Percentiles rank a stretch among this genome's conserved stretches.
These are phyloP conservation scores for Sphagnurus paluster DNA, from an alignment of 1,284 basidiomycete species.

Conservation along the genomic window DNA sequence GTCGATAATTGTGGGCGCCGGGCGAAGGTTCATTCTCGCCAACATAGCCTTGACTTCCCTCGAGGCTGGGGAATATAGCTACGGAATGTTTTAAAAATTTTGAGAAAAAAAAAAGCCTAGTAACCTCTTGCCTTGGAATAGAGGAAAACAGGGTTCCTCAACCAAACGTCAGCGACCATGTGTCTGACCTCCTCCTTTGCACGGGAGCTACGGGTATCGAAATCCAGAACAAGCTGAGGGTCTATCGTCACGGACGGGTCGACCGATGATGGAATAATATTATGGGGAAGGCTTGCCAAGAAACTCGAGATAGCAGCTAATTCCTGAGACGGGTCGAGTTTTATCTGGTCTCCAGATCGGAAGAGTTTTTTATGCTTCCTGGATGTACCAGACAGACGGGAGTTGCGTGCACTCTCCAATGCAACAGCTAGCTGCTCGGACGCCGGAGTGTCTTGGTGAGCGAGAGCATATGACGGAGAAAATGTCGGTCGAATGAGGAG, in stretches of 20 bases:
- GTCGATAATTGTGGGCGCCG: slow-evolving; percentile 72
- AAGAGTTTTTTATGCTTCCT: slow-evolving; percentile 27
- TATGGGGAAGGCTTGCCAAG: slow-evolving; percentile 76
- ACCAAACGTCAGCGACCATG: slow-evolving; percentile 65
- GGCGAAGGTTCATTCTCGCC: slow-evolving; percentile 58
- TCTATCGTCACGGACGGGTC: slow-evolving; percentile 70
- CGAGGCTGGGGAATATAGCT: slow-evolving; percentile 64
- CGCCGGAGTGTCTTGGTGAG: slow-evolving; percentile 30
- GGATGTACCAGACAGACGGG: slow-evolving; percentile 20
- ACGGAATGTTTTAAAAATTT: slow-evolving; percentile 3
- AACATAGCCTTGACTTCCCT: slow-evolving; percentile 71
- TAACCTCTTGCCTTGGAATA: slow-evolving; percentile 78
- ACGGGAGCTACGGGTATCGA: slow-evolving; percentile 65
- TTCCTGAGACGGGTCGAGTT: slow-evolving; percentile 61
- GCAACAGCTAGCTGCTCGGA: slow-evolving; percentile 31
- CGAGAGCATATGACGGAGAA: slow-evolving; percentile 36
- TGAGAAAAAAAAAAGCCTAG: no score
- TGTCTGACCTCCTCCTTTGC: slow-evolving; percentile 57
- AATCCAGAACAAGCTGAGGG: slow-evolving; percentile 80
- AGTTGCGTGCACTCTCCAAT: slow-evolving; percentile 32
- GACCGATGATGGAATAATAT: slow-evolving; percentile 69
- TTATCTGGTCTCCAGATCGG: slow-evolving; percentile 36
- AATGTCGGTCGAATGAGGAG: slow-evolving; percentile 46
- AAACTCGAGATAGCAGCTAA: slow-evolving; percentile 79
- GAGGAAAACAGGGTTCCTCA: slow-evolving; percentile 75